Conservation (phyloP, 768 basidiomycete genomes). For the Hypsizygus marmoreus region DNA sequence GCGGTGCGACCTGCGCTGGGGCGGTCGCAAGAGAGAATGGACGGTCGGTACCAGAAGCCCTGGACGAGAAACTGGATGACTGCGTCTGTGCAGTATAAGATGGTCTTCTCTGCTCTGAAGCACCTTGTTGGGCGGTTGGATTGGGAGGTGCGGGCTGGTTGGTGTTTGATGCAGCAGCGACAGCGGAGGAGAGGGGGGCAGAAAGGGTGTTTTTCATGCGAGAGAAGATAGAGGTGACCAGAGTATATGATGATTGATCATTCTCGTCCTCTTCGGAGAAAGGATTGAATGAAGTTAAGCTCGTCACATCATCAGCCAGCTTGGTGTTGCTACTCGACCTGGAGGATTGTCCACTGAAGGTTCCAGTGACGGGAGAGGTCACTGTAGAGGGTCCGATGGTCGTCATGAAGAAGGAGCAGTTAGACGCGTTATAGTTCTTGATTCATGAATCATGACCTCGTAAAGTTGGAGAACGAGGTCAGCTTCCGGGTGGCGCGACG, state of each 20-base stretch:
- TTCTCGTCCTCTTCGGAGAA: conserved; percentile 93
- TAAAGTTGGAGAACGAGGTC: not conserved
- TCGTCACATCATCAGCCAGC: conserved; percentile 60
- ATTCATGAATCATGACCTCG: conserved; percentile 2
- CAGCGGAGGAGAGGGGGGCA: conserved; percentile 60
- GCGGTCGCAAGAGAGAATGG: conserved; percentile 57
- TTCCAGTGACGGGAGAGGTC: conserved; percentile 34
- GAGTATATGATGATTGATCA: conserved; percentile 83
- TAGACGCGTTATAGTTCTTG: conserved; percentile 1
- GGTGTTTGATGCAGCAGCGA: conserved; percentile 39
- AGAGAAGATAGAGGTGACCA: conserved; percentile 79
- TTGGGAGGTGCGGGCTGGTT: conserved; percentile 32
- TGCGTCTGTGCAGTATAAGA: conserved; percentile 49
- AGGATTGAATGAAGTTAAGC: conserved; percentile 86
- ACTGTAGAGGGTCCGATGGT: conserved; percentile 30
- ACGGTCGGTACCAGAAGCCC: conserved; percentile 52
- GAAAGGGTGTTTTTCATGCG: conserved; percentile 81
- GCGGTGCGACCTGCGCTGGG: conserved; percentile 68
- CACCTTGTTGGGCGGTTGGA: conserved; percentile 17
- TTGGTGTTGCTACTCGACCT: conserved; percentile 67
- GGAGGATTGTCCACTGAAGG: conserved; percentile 45
- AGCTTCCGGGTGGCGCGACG: conserved; percentile 1
- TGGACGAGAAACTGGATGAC: conserved; percentile 50
- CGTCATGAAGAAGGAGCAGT: conserved; percentile 12
- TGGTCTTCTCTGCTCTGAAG: conserved; percentile 60